Evolutionary conservation across 2,329 filamentous ascomycete genomes (phyloP).

Genomic region (Teratosphaeriaceae sp.): DNA sequence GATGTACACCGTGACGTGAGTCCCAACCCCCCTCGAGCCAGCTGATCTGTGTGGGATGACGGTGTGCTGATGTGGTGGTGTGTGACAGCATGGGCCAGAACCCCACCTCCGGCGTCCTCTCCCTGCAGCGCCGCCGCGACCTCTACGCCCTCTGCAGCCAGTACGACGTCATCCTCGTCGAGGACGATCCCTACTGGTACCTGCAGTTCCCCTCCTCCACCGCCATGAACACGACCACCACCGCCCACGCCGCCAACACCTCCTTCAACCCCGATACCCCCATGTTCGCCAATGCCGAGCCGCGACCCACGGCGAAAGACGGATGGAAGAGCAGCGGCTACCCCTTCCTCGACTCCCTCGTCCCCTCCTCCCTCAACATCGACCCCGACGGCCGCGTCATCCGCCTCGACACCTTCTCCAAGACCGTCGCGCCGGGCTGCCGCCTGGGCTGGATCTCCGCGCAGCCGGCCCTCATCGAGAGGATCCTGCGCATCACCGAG

Average conservation of each 20-base stretch:
- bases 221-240: slow-evolving; percentile 28
- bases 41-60: too few species aligned
- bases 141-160: slow-evolving; percentile 74
- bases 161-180: slow-evolving; percentile 84
- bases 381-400: slow-evolving; percentile 84
- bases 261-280: slow-evolving; percentile 23
- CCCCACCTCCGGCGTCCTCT: slow-evolving; percentile 71
- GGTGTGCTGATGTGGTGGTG: slow-evolving; percentile 9
- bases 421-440: slow-evolving; percentile 85
- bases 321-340: slow-evolving; percentile 57
- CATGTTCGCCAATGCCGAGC: slow-evolving; percentile 41
- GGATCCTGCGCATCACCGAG: slow-evolving; percentile 68
- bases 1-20: slow-evolving; percentile 84
- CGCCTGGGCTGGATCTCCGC: slow-evolving; percentile 87
- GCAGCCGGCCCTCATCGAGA: slow-evolving; percentile 70
- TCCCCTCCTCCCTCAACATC: slow-evolving; percentile 73
- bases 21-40: slow-evolving; percentile 21
- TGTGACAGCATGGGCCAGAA: slow-evolving; percentile 71
- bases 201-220: slow-evolving; percentile 76
- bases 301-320: slow-evolving; percentile 40
- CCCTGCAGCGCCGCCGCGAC: slow-evolving; percentile 65
- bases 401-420: slow-evolving; percentile 88
- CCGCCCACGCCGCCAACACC: slow-evolving; percentile 19
- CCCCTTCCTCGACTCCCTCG: slow-evolving; percentile 73
- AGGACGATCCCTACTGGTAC: slow-evolving; percentile 96